Base-by-base conservation (phyloP, 805 yeast species). In the Suhomyces sp. region DNA sequence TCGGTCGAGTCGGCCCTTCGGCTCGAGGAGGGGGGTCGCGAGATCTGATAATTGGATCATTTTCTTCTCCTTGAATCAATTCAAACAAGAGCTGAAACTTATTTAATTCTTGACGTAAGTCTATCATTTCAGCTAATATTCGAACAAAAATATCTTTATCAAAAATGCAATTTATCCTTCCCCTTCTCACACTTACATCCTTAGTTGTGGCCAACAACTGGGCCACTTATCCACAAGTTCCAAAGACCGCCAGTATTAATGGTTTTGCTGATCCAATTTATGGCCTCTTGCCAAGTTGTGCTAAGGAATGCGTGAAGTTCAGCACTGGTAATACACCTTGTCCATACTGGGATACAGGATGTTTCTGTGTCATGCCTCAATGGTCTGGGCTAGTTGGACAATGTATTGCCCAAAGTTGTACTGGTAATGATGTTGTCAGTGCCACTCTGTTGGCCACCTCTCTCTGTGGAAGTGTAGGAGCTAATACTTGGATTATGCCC, bases 331-430 rank as follows among this genome's bases (percentile, higher is more conserved):
- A 62, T 34, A 72, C 77, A 5, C 76, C 76, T 15, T 71, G 77
- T 44, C 77, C 77, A 29, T 68, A 70, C 50, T 70, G 75, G 75
- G 76, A 70, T 44, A 67, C 75, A 19, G 76, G 76, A 6, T 70
- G 76, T 42, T 58, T 70, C 31, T 70, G 76, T 48, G 70, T 69
- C 19, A 68, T 70, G 72, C 68, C 73, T 11, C 67, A 61, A 41
- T 70, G 70, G 69, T 57, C 65, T 23, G 72, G 72, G 5, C 38
- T 46, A 35, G 74, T 70, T 8, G 76, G 63, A 16, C 57, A 58
- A 24, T 70, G 76, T 48, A 47, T 70, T 36, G 73, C 70, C 19
- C 38, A 49, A 13, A 43, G 49, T 18, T 70, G 76, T 47, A 19
- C 41, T 4, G 74, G 68, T 13, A 21, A 40, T 1, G 73, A 61